Conservation (phyloP, 176 grass and related monocot species). For the Triticum dicoccoides region DNA sequence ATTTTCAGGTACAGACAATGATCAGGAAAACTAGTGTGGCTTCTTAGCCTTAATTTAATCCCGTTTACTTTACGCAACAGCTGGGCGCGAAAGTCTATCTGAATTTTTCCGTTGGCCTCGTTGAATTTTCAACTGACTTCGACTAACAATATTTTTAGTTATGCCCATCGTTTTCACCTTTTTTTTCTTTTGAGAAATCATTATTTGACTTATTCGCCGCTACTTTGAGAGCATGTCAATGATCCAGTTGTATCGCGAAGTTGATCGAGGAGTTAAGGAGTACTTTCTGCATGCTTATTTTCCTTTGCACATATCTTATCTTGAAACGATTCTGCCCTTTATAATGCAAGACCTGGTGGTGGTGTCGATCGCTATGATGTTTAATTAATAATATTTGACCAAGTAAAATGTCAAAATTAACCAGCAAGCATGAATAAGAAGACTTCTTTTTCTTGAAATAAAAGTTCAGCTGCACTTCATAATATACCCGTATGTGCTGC, state of each 20-base stretch:
- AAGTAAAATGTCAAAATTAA: neutral
- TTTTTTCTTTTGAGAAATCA: neutral
- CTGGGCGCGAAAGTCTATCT: neutral
- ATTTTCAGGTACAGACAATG: neutral
- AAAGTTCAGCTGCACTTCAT: too few relatives aligned
- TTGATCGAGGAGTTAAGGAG: neutral
- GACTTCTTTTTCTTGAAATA: neutral
- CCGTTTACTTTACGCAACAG: neutral
- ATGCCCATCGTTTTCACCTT: neutral
- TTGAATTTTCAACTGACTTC: neutral
- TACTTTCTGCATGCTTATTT: neutral
- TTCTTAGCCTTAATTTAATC: too few relatives aligned
- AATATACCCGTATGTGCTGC: too few relatives aligned
- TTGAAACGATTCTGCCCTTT: neutral
- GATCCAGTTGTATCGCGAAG: neutral
- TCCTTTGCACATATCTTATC: neutral
- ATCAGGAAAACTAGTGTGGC: neutral
- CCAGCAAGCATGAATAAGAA: neutral
- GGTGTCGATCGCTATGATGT: neutral
- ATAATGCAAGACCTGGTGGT: neutral
- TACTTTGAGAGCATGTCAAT: neutral
- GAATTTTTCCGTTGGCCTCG: neutral
- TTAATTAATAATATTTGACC: neutral
- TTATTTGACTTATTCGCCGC: neutral
- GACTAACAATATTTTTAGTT: neutral